Evolutionary conservation across 179 eudicot genomes (phyloP).

Genomic region (Pouteria campechiana): DNA sequence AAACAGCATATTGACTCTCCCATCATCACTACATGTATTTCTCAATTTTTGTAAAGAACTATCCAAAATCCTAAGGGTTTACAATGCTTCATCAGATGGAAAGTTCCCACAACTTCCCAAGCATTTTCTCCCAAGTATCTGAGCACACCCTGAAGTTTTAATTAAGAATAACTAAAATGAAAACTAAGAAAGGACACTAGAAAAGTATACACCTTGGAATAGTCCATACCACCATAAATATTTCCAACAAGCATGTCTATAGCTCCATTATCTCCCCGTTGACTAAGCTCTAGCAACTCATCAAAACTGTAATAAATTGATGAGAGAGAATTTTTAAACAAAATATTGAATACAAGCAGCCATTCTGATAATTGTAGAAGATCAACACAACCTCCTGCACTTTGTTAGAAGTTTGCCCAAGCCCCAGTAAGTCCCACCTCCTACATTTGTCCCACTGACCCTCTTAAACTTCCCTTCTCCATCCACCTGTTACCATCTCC

Average conservation of each 20-base stretch:
- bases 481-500: constrained; percentile 93
- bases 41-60: too few relatives aligned
- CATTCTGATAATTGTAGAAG: neutral
- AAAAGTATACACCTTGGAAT: constrained; percentile 53
- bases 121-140: too few relatives aligned
- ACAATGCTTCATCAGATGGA: too few relatives aligned
- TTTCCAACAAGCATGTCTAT: constrained; percentile 99
- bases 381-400: constrained; percentile 63
- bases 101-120: too few relatives aligned
- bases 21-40: too few relatives aligned
- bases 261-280: constrained; percentile 65
- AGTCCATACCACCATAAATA: constrained; percentile 81
- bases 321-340: neutral
- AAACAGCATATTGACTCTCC: too few relatives aligned
- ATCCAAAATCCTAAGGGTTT: too few relatives aligned
- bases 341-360: neutral
- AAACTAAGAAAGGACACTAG: neutral
- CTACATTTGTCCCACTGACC: constrained; percentile 93
- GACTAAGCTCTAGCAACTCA: constrained; percentile 89
- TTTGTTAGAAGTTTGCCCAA: constrained; percentile 81
- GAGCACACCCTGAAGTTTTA: too few relatives aligned
- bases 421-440: constrained; percentile 97
- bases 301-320: constrained; percentile 71
- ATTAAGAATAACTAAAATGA: too few relatives aligned
- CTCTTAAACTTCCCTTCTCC: constrained; percentile 78